Evolutionary conservation across 805 yeast genomes (phyloP), one percentile per base, ranked within the genome.

Genomic region (Lipomyces starkeyi): DNA sequence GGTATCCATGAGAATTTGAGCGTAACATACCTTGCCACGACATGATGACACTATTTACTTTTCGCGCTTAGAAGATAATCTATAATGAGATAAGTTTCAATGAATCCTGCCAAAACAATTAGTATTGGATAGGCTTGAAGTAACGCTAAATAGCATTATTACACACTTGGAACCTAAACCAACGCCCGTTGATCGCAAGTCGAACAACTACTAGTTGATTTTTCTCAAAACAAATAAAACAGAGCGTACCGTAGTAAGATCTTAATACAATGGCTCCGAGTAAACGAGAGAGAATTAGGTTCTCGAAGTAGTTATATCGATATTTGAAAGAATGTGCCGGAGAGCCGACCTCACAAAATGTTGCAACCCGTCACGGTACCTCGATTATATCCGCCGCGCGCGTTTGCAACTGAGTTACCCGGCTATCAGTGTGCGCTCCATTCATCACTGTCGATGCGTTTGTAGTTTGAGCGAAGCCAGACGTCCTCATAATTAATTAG

Each of bases 21-120:
- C 9, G 11, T n/a, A n/a, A 43, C 76, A 47, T 70, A 76, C 78
- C 78, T 74, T 76, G 78, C 78, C 78, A 76, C 70, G 78, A 76
- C 78, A 76, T 76, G 56, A 27, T 61, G 59, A 34, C 35, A n/a
- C 49, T 17, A 43, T 62, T 27, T 11, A 57, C 29, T 52, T 52
- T 27, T 37, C 43, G 43, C 43, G 40, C 49, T n/a, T 43, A 43
- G 8, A 43, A 43, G 13, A n/a, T 43, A 43, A 17, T 43, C 20
- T 43, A 43, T 43, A 43, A 43, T n/a, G 9, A 43, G 22, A 43
- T 43, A 43, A n/a, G 14, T 37, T 37, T n/a, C 49, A 43, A 43
- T 7, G 9, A n/a, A 43, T 43, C 49, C 49, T 43, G 49, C 11
- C 20, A 43, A n/a, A 43, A 43, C 7, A 17, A 17, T 43, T n/a